These are phyloP conservation scores for Zanthoxylum bungeanum DNA, from an alignment of 345 rosid genomes.

Conservation along the genomic window DNA sequence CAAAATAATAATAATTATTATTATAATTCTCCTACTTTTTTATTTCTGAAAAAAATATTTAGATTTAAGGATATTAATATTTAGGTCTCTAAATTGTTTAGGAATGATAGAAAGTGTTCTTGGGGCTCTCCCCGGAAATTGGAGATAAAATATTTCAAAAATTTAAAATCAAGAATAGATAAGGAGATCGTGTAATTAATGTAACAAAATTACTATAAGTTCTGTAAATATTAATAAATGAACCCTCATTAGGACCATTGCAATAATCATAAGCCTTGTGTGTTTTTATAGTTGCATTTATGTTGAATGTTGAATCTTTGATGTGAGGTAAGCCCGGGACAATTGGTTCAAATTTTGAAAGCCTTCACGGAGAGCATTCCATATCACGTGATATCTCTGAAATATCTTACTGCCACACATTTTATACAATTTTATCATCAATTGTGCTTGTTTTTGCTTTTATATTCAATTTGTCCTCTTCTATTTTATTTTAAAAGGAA, in stretches of 20 bases:
- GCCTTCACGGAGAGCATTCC: conserved; percentile 1
- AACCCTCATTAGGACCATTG: background rate
- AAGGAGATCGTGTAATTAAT: background rate
- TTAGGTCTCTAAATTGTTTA: too few relatives aligned
- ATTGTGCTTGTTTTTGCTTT: background rate
- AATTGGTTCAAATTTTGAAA: conserved; percentile 17
- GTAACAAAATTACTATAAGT: background rate
- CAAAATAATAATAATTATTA: too few relatives aligned
- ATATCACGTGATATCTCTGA: conserved; percentile 20
- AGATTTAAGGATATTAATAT: too few relatives aligned
- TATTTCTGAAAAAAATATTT: too few relatives aligned
- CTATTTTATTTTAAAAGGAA: background rate
- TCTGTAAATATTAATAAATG: background rate
- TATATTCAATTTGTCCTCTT: background rate
- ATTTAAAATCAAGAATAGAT: too few relatives aligned
- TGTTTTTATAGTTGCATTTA: background rate
- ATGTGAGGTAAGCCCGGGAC: background rate
- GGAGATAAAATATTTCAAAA: too few relatives aligned
- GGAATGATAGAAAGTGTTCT: too few relatives aligned
- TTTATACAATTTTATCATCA: background rate
- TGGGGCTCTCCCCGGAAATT: too few relatives aligned
- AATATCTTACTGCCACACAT: background rate
- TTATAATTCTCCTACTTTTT: too few relatives aligned
- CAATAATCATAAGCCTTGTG: background rate
- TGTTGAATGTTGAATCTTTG: background rate